phyloP scores from a whole-genome alignment of 106 monocot genomes.

The Iris macrosiphon region DNA sequence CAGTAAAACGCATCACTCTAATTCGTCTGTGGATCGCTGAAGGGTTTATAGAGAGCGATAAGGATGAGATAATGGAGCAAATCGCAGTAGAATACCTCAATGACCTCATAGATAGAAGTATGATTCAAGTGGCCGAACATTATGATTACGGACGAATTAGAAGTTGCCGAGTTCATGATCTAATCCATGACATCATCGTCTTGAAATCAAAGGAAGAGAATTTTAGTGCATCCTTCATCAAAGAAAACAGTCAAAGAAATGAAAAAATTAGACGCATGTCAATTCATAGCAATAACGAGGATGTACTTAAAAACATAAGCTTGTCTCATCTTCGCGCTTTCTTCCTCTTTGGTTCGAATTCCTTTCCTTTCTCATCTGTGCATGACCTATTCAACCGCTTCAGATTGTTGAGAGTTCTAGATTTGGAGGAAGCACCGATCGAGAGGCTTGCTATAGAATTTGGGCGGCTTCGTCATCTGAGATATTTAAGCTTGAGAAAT shows the following conservation, averaged over 20 bases:
- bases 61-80: conserved; percentile 13
- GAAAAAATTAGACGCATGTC: neutral
- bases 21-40: conserved; percentile 29
- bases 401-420: conserved; percentile 23
- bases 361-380: neutral
- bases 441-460: neutral
- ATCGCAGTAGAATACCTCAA: conserved; percentile 24
- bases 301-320: neutral
- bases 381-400: neutral
- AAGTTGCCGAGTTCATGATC: conserved; percentile 11
- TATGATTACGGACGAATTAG: conserved; percentile 6
- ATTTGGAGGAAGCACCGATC: conserved; percentile 1
- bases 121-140: conserved; percentile 17
- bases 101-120: conserved; percentile 7
- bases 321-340: neutral
- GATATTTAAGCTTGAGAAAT: conserved; percentile 24
- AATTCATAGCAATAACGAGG: neutral
- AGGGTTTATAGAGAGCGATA: conserved; percentile 17
- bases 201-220: neutral
- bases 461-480: conserved; percentile 10
- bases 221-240: neutral
- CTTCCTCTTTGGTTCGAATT: neutral
- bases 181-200: conserved; percentile 11
- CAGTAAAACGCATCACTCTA: conserved; percentile 7
- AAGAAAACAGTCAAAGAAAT: neutral